phyloP scores from a whole-genome alignment of 768 basidiomycete genomes.

The Suillus variegatus region DNA sequence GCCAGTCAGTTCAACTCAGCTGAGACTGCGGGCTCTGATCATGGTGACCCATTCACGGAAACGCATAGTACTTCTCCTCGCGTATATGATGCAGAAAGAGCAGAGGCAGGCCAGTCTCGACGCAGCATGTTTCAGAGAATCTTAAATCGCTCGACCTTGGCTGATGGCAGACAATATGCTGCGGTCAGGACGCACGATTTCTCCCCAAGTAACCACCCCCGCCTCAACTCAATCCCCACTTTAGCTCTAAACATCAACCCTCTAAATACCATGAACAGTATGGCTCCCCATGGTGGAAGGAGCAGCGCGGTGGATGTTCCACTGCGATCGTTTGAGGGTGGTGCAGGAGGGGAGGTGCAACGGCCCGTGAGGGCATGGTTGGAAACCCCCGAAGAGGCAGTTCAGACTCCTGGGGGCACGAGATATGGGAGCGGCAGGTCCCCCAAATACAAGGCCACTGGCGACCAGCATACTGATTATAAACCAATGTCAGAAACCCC shows the following conservation, averaged over 20 bases:
- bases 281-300: neutral
- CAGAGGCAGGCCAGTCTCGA: neutral
- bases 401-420: neutral
- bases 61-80: neutral
- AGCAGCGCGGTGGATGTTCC: conserved; percentile 1
- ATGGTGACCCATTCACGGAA: conserved; percentile 25
- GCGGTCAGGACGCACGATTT: conserved; percentile 12
- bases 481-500: neutral
- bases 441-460: neutral
- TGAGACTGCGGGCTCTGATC: conserved; percentile 26
- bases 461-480: neutral
- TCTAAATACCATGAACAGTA: neutral
- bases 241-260: neutral
- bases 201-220: neutral
- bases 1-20: conserved; percentile 24
- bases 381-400: neutral
- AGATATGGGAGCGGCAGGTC: neutral
- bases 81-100: neutral
- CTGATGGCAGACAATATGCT: conserved; percentile 2
- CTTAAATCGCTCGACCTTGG: neutral
- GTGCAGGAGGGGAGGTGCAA: neutral
- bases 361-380: conserved; percentile 1
- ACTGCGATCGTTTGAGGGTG: neutral
- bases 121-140: conserved; percentile 4
- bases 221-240: neutral